phyloP scores from a whole-genome alignment of 495 filamentous ascomycete species.

The Gamarada debralockiae region DNA sequence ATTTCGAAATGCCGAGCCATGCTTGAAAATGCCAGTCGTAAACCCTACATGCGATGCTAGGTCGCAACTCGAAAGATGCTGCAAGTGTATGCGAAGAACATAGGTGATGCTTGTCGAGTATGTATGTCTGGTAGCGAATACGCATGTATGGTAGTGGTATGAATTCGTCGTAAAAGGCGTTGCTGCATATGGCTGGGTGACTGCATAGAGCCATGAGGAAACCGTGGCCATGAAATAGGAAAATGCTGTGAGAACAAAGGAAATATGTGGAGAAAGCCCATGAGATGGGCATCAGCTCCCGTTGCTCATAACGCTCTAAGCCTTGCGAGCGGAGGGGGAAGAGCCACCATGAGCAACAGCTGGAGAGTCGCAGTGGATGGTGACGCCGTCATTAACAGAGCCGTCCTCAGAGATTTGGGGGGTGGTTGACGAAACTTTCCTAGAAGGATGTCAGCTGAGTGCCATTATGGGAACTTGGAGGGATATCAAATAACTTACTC shows the following conservation, averaged over 20 bases:
- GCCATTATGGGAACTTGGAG: background rate
- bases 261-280: background rate
- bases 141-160: slow-evolving; percentile 18
- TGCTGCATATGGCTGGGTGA: slow-evolving; percentile 9
- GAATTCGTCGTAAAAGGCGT: slow-evolving; percentile 21
- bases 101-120: slow-evolving; percentile 18
- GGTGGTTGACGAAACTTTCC: slow-evolving; percentile 24
- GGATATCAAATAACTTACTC: slow-evolving; percentile 11
- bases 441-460: slow-evolving; percentile 14
- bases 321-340: slow-evolving; percentile 37
- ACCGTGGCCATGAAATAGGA: too few relatives aligned
- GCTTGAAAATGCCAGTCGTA: slow-evolving; percentile 19
- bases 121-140: slow-evolving; percentile 22
- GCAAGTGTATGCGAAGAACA: slow-evolving; percentile 20
- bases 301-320: background rate
- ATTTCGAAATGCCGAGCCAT: slow-evolving; percentile 24
- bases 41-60: slow-evolving; percentile 5
- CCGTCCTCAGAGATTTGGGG: slow-evolving; percentile 38
- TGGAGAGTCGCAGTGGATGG: slow-evolving; percentile 45
- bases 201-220: background rate
- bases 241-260: background rate
- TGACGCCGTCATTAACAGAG: slow-evolving; percentile 41
- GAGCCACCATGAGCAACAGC: slow-evolving; percentile 44
- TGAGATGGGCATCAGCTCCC: background rate
- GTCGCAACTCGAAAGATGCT: slow-evolving; percentile 25